These are phyloP conservation scores for Chaetomiaceae sp. DNA, from an alignment of 2,329 filamentous ascomycete species.

Conservation along the genomic window DNA sequence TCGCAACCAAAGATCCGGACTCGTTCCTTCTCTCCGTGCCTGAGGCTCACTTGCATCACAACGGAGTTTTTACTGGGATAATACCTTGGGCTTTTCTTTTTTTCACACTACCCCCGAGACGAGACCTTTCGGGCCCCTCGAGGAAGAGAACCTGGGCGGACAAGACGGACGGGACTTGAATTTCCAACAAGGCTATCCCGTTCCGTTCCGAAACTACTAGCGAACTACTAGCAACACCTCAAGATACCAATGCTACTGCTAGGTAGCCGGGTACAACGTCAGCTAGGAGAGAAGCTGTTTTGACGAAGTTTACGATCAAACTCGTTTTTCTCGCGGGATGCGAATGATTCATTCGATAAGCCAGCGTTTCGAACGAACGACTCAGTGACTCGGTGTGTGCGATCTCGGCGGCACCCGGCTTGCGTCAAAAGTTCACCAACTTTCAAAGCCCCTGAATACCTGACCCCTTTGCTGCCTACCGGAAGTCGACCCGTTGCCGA, in stretches of 20 bases:
- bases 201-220: constrained; percentile 3
- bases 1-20: constrained; percentile 12
- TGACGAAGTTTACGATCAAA: constrained; percentile 3
- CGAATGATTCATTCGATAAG: not conserved
- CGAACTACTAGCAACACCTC: constrained; percentile 8
- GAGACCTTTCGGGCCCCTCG: constrained; percentile 10
- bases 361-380: too few relatives aligned
- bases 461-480: too few relatives aligned
- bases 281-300: constrained; percentile 20
- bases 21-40: constrained; percentile 5
- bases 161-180: constrained; percentile 10
- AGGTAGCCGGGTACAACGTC: constrained; percentile 11
- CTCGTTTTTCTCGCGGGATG: not conserved
- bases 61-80: constrained; percentile 16
- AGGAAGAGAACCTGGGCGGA: constrained; percentile 9
- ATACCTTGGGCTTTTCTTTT: constrained; percentile 8
- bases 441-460: too few relatives aligned
- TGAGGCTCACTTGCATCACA: constrained; percentile 15
- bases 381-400: too few relatives aligned
- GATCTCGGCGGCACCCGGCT: too few relatives aligned
- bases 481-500: not conserved
- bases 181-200: constrained; percentile 7
- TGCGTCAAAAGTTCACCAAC: too few relatives aligned
- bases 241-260: constrained; percentile 16
- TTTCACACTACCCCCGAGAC: constrained; percentile 7